Conservation (phyloP, 192 early-diverging fungal genomes). For the Glomus cerebriforme region DNA sequence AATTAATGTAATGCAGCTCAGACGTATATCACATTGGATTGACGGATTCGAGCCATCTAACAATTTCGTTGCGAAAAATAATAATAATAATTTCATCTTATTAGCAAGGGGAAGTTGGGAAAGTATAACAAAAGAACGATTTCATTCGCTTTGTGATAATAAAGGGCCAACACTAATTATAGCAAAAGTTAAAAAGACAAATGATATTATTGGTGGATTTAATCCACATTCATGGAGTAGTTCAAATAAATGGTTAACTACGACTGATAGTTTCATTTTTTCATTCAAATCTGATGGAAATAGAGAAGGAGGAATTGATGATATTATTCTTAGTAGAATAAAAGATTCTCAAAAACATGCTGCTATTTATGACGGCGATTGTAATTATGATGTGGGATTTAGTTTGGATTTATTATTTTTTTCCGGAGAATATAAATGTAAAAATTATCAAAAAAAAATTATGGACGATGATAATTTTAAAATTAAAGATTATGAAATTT, state of each 20-base stretch:
- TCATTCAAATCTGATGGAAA: neutral
- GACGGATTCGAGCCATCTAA: neutral
- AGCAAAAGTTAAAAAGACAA: neutral
- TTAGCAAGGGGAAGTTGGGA: neutral
- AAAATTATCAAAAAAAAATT: neutral
- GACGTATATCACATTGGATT: neutral
- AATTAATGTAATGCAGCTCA: neutral
- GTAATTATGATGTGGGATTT: neutral
- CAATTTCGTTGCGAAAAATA: too few species aligned
- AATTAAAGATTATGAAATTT: neutral
- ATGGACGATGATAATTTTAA: neutral
- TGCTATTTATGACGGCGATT: neutral
- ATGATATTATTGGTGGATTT: neutral
- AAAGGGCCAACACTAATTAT: neutral
- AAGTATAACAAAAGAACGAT: neutral
- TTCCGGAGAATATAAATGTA: neutral
- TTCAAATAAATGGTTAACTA: neutral
- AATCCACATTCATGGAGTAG: neutral
- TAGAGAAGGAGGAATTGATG: neutral
- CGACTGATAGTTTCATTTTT: neutral
- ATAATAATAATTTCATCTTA: neutral
- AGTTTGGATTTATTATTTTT: neutral
- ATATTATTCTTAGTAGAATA: neutral
- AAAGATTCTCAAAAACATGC: neutral
- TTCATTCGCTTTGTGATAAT: neutral